Evolutionary conservation across 352 stramenopile genomes (phyloP), one percentile per base, ranked within the genome.

Genomic region (Aphanomyces invadans): DNA sequence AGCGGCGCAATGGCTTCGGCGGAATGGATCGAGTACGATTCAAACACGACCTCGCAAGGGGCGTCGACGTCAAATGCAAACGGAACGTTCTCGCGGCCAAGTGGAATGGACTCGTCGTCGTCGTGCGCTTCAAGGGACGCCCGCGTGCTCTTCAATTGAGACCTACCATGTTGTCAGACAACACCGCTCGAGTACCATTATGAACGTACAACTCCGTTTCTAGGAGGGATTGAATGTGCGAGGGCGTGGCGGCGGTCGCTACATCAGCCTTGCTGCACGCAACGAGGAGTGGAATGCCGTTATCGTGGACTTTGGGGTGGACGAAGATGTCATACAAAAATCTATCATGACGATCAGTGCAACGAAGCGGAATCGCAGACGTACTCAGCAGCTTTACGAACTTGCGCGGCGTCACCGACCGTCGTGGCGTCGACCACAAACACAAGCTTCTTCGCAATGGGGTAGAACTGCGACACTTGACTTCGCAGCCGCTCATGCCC

Each of bases 261-360:
- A 73, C 66, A 28, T 95, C 86, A 67, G 75, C 88, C 78, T 95
- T 95, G 74, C 90, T 95, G 76, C 84, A 93, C 54, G 75, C 79
- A 44, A 95, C 77, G 61, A 93, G 70, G 65, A 95, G 79, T 53
- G 79, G 76, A 26, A 78, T 77, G 39, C 76, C 72, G 44, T 80
- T 62, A 71, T 93, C 84, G 68, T 91, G 90, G 67, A 93, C 72
- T 71, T 88, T 92, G 64, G 86, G 81, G 60, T 87, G 87, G 17
- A 83, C 81, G 61, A 95, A 92, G 33, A 95, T 86, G 71, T 95
- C 83, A 73, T 90, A 90, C 52, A 95, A 71, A 72, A 82, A 90
- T 57, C 80, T 88, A 42, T 31, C 67, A 36, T 45, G 33, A 4
- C 11, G 33, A 29, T 55, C 25, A 17, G 12, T 62, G 11, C 9